These are phyloP conservation scores for Monilinia aucupariae DNA, from an alignment of 2,329 filamentous ascomycete genomes.

Conservation along the genomic window DNA sequence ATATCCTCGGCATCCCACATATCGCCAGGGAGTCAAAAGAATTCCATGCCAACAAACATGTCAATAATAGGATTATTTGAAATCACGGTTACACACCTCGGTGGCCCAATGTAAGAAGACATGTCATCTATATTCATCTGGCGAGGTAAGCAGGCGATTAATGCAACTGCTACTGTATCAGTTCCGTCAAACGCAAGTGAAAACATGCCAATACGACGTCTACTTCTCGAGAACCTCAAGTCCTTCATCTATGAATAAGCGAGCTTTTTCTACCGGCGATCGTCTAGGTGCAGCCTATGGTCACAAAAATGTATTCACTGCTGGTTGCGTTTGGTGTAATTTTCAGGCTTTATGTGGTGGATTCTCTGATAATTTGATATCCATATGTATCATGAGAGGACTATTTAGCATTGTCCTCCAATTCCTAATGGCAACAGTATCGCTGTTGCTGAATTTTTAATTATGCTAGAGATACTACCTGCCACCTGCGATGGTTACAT, in stretches of 20 bases:
- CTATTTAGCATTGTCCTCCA: constrained; percentile 46
- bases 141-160: not conserved
- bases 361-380: constrained; percentile 40
- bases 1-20: constrained; percentile 8
- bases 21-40: not conserved
- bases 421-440: too few relatives aligned
- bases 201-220: not conserved
- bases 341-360: constrained; percentile 26
- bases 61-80: not conserved
- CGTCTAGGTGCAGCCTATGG: constrained; percentile 17
- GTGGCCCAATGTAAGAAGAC: not conserved
- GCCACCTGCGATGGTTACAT: too few relatives aligned
- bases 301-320: constrained; percentile 14
- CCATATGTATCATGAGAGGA: constrained; percentile 42
- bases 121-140: not conserved
- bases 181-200: not conserved
- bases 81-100: not conserved
- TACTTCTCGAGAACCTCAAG: not conserved
- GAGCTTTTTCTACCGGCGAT: not conserved
- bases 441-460: too few relatives aligned
- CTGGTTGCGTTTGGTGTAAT: constrained; percentile 17
- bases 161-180: not conserved
- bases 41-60: not conserved
- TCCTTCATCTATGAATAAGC: not conserved
- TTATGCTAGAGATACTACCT: too few relatives aligned